Conservation (phyloP, 257 asterid genomes). For the Echium plantagineum region DNA sequence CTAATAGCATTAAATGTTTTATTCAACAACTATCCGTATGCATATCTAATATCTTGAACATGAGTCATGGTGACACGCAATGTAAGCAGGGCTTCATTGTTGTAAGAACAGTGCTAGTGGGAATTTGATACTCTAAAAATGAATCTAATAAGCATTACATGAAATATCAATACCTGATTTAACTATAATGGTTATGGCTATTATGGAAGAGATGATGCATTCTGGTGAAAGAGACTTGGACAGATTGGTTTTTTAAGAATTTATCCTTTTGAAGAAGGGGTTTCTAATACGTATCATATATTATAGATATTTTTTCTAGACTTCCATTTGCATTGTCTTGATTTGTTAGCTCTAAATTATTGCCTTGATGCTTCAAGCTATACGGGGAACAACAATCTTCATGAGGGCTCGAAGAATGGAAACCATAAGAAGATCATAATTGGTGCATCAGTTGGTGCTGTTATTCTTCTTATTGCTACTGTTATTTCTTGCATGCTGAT, state of each 20-base stretch:
- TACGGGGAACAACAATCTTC: slow-evolving; percentile 58
- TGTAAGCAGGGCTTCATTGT: too few relatives aligned
- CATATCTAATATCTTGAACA: neutral
- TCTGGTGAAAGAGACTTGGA: too few relatives aligned
- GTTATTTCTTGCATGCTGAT: slow-evolving; percentile 46
- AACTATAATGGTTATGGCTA: neutral
- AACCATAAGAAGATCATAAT: slow-evolving; percentile 51
- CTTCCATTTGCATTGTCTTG: neutral
- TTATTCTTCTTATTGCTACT: slow-evolving; percentile 56
- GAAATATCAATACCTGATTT: neutral
- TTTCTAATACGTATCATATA: too few relatives aligned
- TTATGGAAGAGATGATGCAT: neutral
- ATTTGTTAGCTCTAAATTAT: neutral
- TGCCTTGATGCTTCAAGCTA: slow-evolving; percentile 37
- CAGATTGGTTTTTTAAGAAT: neutral
- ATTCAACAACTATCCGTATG: neutral
- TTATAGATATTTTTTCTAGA: neutral
- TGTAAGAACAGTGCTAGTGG: too few relatives aligned
- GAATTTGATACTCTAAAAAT: neutral
- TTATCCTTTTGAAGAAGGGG: too few relatives aligned
- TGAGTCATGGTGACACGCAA: too few relatives aligned
- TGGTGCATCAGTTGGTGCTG: slow-evolving; percentile 77
- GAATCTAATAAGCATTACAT: neutral
- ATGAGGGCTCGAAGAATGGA: slow-evolving; percentile 26
- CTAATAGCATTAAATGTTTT: neutral